Evolutionary conservation across 768 basidiomycete species (phyloP).

Genomic region (Auriscalpium microsporum): DNA sequence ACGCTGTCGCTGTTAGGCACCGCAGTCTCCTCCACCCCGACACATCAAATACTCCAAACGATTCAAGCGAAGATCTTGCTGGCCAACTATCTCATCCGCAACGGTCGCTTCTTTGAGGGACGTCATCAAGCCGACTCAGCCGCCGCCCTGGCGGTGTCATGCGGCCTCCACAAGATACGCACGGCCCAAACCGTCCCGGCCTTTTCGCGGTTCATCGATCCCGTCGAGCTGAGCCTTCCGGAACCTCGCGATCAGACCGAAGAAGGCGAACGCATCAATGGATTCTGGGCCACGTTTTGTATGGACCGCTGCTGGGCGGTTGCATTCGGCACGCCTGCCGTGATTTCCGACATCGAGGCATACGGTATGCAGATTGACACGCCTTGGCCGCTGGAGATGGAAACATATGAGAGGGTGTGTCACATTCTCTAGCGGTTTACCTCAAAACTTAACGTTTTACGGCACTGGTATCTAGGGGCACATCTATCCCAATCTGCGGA

Average conservation of each 20-base stretch:
- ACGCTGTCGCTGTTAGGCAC: constrained; percentile 42
- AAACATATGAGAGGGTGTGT: constrained; percentile 25
- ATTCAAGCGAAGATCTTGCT: constrained; percentile 28
- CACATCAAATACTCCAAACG: constrained; percentile 26
- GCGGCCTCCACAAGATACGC: constrained; percentile 21
- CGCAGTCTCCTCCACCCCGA: constrained; percentile 22
- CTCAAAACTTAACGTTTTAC: constrained; percentile 25
- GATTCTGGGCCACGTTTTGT: constrained; percentile 54
- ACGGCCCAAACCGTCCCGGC: constrained; percentile 9
- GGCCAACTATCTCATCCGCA: constrained; percentile 21
- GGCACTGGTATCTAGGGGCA: constrained; percentile 29
- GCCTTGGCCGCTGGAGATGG: constrained; percentile 30
- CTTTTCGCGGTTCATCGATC: constrained; percentile 11
- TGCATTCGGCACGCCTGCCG: constrained; percentile 41
- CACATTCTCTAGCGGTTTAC: background rate
- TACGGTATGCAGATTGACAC: constrained; percentile 28
- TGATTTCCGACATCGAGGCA: constrained; percentile 49
- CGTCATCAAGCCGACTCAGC: constrained; percentile 25
- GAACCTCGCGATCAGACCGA: constrained; percentile 38
- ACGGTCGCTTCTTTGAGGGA: constrained; percentile 23
- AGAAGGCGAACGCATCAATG: constrained; percentile 58
- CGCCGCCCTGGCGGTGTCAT: constrained; percentile 21
- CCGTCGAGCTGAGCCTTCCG: constrained; percentile 23
- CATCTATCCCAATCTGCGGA: constrained; percentile 35
- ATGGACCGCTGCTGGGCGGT: constrained; percentile 52